Evolutionary conservation across 805 yeast genomes (phyloP).

Genomic region (Barnettozyma wickerhamii): DNA sequence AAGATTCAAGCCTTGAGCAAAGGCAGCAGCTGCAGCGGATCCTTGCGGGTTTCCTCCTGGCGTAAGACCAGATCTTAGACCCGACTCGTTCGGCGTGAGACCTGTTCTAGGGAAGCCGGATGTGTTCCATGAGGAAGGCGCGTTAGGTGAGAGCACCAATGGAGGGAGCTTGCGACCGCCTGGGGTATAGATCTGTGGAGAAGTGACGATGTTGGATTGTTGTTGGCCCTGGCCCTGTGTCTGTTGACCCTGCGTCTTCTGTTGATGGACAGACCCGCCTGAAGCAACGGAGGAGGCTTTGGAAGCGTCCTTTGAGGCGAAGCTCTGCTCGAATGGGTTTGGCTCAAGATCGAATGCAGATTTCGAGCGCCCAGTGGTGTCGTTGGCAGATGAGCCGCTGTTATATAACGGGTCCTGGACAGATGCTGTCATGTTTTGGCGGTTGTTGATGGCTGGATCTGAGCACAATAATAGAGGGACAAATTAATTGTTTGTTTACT

Average conservation of each 20-base stretch:
- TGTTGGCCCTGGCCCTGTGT: not conserved
- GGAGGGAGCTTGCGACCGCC: constrained; percentile 54
- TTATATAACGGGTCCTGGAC: not conserved
- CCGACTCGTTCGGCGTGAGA: constrained; percentile 72
- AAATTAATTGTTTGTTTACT: constrained; percentile 6
- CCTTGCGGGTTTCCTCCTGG: constrained; percentile 46
- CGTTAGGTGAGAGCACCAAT: constrained; percentile 30
- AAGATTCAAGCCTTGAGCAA: constrained; percentile 29
- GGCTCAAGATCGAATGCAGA: constrained; percentile 76
- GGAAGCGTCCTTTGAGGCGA: constrained; percentile 56
- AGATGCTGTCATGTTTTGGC: constrained; percentile 1
- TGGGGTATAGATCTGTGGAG: constrained; percentile 50
- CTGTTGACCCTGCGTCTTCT: not conserved
- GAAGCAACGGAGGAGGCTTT: constrained; percentile 23
- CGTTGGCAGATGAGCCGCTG: not conserved
- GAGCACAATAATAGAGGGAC: not conserved
- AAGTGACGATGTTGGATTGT: constrained; percentile 27
- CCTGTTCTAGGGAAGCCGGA: constrained; percentile 42
- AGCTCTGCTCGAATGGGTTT: constrained; percentile 92
- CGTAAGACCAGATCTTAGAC: constrained; percentile 65
- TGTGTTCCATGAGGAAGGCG: constrained; percentile 21
- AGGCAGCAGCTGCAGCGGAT: constrained; percentile 31
- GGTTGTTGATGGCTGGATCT: not conserved
- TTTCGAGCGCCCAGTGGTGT: constrained; percentile 10
- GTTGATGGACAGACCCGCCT: not conserved